Conservation (phyloP, 345 rosid genomes). For the Nasturtium officinale region DNA sequence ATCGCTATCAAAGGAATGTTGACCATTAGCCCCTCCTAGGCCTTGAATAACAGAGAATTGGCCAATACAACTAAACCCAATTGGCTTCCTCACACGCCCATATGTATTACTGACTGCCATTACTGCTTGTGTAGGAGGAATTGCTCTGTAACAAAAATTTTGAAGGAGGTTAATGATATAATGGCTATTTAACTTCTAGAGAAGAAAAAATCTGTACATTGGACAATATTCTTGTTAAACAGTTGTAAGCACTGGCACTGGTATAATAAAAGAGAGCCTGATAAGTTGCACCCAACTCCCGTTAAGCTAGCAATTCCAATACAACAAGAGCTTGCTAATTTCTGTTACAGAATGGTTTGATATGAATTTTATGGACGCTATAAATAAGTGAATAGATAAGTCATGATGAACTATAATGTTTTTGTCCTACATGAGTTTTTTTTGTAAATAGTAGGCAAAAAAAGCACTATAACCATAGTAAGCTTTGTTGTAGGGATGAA, state of each 20-base stretch:
- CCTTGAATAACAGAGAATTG: conserved; percentile 64
- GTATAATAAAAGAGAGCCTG: conserved; percentile 17
- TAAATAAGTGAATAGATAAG: conserved; percentile 8
- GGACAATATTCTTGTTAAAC: neutral
- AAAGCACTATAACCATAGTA: too few relatives aligned
- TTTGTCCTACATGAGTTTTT: too few relatives aligned
- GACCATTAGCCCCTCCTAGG: conserved; percentile 45
- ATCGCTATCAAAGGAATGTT: conserved; percentile 43
- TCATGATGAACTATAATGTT: neutral
- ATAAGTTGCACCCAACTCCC: conserved; percentile 20
- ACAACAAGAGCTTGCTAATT: conserved; percentile 19
- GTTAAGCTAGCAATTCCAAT: conserved; percentile 6
- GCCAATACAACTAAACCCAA: conserved; percentile 74
- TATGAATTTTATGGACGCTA: conserved; percentile 16
- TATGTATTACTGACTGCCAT: conserved; percentile 90
- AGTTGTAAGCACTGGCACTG: conserved; percentile 11
- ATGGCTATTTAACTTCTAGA: conserved; percentile 3
- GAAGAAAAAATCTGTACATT: conserved; percentile 15
- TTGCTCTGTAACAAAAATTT: conserved; percentile 60
- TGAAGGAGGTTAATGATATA: conserved; percentile 1
- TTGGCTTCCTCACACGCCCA: conserved; percentile 94
- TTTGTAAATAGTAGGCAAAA: too few relatives aligned
- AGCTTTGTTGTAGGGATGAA: too few relatives aligned
- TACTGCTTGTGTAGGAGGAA: conserved; percentile 94
- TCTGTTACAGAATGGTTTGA: conserved; percentile 19